Conservation (phyloP, 176 grass and related monocot species). For the Raddia guianensis region DNA sequence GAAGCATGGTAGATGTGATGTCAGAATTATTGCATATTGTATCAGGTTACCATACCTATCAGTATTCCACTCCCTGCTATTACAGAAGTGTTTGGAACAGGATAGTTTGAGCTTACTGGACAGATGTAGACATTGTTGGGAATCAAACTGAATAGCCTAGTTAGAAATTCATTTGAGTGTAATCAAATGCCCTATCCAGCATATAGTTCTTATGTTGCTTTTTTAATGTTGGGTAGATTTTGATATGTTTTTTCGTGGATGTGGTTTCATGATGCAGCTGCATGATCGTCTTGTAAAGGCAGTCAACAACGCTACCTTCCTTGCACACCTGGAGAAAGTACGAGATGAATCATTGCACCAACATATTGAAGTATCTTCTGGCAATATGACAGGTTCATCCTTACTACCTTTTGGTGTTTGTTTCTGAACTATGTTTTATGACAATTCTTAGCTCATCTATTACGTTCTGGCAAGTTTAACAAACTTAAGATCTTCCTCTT, state of each 20-base stretch:
- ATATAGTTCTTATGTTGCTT: conserved; percentile 16
- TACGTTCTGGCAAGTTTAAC: background rate
- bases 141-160: background rate
- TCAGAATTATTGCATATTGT: background rate
- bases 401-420: conserved; percentile 11
- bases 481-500: conserved; percentile 8
- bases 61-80: background rate
- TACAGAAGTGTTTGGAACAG: background rate
- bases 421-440: conserved; percentile 27
- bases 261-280: conserved; percentile 54
- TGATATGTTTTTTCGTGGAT: background rate
- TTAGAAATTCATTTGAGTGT: background rate
- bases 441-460: background rate
- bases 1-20: background rate
- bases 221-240: conserved; percentile 20
- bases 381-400: conserved; percentile 54
- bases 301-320: conserved; percentile 68
- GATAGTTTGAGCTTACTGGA: background rate
- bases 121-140: conserved; percentile 1
- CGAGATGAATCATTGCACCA: conserved; percentile 43
- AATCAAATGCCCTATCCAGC: background rate
- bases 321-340: conserved; percentile 66
- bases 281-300: conserved; percentile 66
- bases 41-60: background rate
- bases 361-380: conserved; percentile 28